Conservation (phyloP, 257 asterid genomes). For the Solanum stenotomum region DNA sequence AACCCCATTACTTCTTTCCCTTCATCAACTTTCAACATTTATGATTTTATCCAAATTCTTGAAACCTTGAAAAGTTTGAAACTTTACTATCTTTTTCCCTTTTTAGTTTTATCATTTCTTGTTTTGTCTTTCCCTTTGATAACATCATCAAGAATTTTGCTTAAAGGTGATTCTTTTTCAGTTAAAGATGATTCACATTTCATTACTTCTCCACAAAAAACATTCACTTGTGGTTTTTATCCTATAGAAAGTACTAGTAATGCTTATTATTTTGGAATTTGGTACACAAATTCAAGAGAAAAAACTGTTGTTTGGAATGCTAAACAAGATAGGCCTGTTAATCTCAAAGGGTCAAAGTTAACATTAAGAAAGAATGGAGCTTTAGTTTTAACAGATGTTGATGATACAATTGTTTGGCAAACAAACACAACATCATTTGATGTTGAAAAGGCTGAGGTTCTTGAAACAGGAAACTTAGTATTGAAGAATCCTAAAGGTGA, state of each 20-base stretch:
- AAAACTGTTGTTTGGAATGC: conserved; percentile 63
- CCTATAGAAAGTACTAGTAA: conserved; percentile 30
- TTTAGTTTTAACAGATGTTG: too few species aligned
- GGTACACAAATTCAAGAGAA: conserved; percentile 36
- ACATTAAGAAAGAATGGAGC: not conserved
- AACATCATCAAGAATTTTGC: conserved; percentile 15
- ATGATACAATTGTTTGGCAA: too few species aligned
- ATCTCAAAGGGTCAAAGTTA: conserved; percentile 29
- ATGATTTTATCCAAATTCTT: not conserved
- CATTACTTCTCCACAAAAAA: conserved; percentile 34
- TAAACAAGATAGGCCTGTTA: conserved; percentile 52
- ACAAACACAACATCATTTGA: too few species aligned
- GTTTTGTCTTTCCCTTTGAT: not conserved
- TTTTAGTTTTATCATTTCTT: not conserved
- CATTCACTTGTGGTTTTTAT: conserved; percentile 60
- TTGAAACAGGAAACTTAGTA: conserved; percentile 47
- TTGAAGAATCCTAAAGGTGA: conserved; percentile 20
- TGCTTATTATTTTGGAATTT: conserved; percentile 56
- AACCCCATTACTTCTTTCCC: not conserved
- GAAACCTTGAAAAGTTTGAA: not conserved
- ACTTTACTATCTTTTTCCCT: not conserved
- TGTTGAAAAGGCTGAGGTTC: conserved; percentile 29
- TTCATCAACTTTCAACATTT: not conserved
- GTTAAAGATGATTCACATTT: conserved; percentile 27
- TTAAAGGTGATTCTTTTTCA: conserved; percentile 35